phyloP scores from a whole-genome alignment of 257 asterid genomes.

The Verbascum thapsus region DNA sequence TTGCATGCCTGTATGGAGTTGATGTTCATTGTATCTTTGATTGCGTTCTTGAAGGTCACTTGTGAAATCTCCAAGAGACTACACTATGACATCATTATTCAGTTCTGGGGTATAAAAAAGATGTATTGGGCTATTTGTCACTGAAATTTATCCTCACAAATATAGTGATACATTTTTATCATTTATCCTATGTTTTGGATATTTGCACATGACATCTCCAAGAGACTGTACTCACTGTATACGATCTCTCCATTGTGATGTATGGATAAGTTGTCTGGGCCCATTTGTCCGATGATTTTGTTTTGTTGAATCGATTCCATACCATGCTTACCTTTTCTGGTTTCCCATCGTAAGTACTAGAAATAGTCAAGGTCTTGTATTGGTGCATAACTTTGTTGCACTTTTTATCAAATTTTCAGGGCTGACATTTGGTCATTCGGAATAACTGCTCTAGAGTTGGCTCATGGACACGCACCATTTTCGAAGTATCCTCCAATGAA shows the following conservation, averaged over 20 bases:
- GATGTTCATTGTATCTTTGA: conserved; percentile 15
- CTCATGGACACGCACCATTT: conserved; percentile 99
- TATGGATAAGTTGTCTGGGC: conserved; percentile 7
- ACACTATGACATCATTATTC: conserved; percentile 21
- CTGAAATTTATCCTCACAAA: conserved; percentile 13
- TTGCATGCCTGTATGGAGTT: conserved; percentile 29
- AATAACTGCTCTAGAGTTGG: conserved; percentile 97
- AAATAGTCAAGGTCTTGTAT: neutral
- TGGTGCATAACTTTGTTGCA: conserved; percentile 22
- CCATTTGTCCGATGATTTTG: conserved; percentile 1
- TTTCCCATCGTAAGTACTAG: conserved; percentile 11
- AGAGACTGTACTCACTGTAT: conserved; percentile 4
- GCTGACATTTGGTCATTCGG: conserved; percentile 99
- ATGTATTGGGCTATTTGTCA: conserved; percentile 17
- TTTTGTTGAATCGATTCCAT: conserved; percentile 24
- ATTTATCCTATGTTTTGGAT: conserved; percentile 12
- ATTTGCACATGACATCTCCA: neutral
- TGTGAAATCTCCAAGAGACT: conserved; percentile 11
- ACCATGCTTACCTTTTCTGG: conserved; percentile 12
- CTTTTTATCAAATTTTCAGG: conserved; percentile 47
- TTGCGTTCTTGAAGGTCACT: conserved; percentile 17
- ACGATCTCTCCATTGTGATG: neutral
- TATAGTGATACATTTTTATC: neutral
- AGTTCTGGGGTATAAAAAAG: conserved; percentile 26
- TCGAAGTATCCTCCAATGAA: conserved; percentile 99